Conservation (phyloP, 495 filamentous ascomycete genomes). For the Xylaria castorea region DNA sequence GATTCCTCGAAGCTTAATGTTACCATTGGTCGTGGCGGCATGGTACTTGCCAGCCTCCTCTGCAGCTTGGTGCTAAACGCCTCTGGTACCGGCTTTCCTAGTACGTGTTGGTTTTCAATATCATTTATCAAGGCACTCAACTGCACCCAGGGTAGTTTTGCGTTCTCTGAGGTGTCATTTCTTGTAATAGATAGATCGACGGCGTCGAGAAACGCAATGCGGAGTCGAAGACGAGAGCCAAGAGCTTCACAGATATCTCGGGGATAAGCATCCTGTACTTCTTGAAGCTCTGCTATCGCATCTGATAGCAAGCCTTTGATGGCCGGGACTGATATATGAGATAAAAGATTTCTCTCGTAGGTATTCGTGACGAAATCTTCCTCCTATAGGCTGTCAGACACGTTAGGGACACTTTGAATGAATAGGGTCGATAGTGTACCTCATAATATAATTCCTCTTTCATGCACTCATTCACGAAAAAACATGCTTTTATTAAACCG, state of each 20-base stretch:
- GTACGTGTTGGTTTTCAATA: constrained; percentile 60
- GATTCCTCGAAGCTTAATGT: constrained; percentile 75
- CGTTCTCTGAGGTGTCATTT: constrained; percentile 47
- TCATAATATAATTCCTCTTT: constrained; percentile 85
- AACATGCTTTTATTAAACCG: constrained; percentile 81
- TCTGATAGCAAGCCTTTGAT: constrained; percentile 66
- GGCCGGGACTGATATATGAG: constrained; percentile 61
- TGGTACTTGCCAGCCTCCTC: constrained; percentile 85
- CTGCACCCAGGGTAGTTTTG: constrained; percentile 56
- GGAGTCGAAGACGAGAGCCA: constrained; percentile 65
- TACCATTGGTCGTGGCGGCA: constrained; percentile 90
- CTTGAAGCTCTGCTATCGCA: constrained; percentile 63
- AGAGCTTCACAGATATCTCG: constrained; percentile 66
- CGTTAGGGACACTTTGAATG: background rate
- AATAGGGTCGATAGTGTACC: constrained; percentile 49
- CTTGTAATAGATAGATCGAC: constrained; percentile 54
- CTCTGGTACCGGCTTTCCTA: constrained; percentile 72
- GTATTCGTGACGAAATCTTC: constrained; percentile 95
- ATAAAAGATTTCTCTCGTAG: constrained; percentile 79
- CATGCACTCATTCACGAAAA: constrained; percentile 76
- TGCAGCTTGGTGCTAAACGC: constrained; percentile 93
- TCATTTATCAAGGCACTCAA: constrained; percentile 53
- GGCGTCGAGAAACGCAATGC: constrained; percentile 65
- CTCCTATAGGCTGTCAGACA: constrained; percentile 66
- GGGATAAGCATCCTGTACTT: constrained; percentile 51